Percentiles rank a stretch among this genome's conserved stretches.
Evolutionary conservation across 2,329 filamentous ascomycete species (phyloP).

Genomic region (Trichoderma brevicompactum): DNA sequence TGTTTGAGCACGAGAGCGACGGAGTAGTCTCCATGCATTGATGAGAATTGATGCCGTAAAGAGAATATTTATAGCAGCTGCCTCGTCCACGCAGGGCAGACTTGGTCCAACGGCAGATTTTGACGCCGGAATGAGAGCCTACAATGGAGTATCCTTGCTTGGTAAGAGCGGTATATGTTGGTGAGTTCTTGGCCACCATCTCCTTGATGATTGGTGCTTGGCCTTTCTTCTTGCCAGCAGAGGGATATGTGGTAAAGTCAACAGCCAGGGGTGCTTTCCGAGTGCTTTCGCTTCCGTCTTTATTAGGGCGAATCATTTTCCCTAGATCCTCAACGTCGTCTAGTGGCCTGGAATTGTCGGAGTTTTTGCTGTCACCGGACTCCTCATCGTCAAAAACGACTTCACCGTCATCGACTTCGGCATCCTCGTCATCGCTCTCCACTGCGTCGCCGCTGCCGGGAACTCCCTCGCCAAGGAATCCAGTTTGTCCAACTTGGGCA

Average conservation of each 20-base stretch:
- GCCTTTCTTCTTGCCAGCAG: constrained; percentile 51
- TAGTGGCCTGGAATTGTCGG: constrained; percentile 49
- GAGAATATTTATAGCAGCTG: constrained; percentile 96
- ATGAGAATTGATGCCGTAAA: constrained; percentile 96
- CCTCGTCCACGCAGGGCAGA: constrained; percentile 90
- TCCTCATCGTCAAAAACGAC: constrained; percentile 50
- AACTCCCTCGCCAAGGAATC: constrained; percentile 66
- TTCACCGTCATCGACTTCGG: constrained; percentile 63
- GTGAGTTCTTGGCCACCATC: constrained; percentile 92
- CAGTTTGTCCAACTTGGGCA: constrained; percentile 62
- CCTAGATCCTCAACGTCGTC: constrained; percentile 87
- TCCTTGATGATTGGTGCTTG: constrained; percentile 67
- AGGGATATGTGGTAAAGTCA: constrained; percentile 80
- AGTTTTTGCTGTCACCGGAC: constrained; percentile 42
- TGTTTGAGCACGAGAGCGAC: constrained; percentile 94
- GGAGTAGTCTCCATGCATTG: constrained; percentile 98
- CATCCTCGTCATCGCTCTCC: constrained; percentile 78
- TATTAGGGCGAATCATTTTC: constrained; percentile 58
- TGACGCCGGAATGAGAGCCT: constrained; percentile 92
- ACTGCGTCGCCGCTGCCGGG: constrained; percentile 79
- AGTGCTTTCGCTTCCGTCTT: constrained; percentile 39
- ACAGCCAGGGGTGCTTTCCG: constrained; percentile 66
- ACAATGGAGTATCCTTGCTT: constrained; percentile 98
- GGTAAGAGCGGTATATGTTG: constrained; percentile 84
- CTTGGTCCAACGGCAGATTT: constrained; percentile 98